Base-by-base conservation (phyloP, 441 rosid genomes). In the Dalechampia spathulata region DNA sequence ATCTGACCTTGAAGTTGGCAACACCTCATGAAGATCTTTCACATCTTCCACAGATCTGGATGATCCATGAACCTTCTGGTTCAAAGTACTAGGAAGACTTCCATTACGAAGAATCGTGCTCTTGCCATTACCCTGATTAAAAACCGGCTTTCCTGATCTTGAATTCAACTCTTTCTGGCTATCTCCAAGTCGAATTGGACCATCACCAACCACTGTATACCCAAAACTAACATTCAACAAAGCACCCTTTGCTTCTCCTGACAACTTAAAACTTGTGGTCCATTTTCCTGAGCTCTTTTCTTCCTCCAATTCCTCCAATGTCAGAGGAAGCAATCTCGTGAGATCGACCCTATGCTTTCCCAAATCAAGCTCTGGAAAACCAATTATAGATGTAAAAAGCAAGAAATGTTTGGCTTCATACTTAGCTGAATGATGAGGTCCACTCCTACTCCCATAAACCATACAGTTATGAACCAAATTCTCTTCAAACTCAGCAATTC, bases 311-410 rank as follows among this genome's bases (percentile, higher is more conserved):
- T 88, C 98, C 76, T 92, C 98, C 68, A 88, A 68, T 12, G 96
- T 81, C 61, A 86, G 83, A 53, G 98, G 98, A 69, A 92, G 95
- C 74, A 92, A 67, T 64, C 83, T 85, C 1, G 96, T 84, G 62
- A 92, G 91, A 51, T 92, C 98, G 68, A 92, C 81, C 57, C 93
- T 84, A 64, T 92, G 96, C 81, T 88, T 92, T 41, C 98, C 98
- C 72, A 92, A 66, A 76, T 88, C 94, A 74, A 86, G 74, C 57
- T 83, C 96, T 1, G 79, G 85, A 14, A 73, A 63, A 63, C 79
- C 82, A 62, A 73, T 66, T 58, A 74, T 67, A 30, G 84, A 68
- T 27, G 77, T 88, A 62, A 78, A 86, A 30, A 92, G 81, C 83
- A 88, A 74, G 79, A 86, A 92, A 80, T 86, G 95, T 67, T 86